These are phyloP conservation scores for Phialophora macrospora DNA, from an alignment of 2,329 filamentous ascomycete species.

Conservation along the genomic window DNA sequence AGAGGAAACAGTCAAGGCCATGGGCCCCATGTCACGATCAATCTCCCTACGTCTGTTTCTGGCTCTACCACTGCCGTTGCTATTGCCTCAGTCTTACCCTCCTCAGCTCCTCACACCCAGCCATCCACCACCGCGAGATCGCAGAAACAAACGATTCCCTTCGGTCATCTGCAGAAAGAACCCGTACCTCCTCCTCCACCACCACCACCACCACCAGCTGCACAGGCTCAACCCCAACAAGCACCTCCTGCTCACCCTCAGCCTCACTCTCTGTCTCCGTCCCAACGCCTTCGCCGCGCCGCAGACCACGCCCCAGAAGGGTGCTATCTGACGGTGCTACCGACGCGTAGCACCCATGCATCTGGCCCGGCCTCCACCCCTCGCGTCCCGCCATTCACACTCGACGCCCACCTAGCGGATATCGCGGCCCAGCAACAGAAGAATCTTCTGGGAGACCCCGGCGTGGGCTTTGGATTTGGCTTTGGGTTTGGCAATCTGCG, in stretches of 20 bases:
- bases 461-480: not conserved
- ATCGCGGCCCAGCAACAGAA: not conserved
- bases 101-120: not conserved
- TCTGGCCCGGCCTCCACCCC: too few species aligned
- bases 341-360: not conserved
- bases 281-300: not conserved
- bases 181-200: not conserved
- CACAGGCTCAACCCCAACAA: not conserved
- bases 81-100: not conserved
- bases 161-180: not conserved
- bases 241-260: not conserved
- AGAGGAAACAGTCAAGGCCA: not conserved
- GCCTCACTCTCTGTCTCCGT: not conserved
- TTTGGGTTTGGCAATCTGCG: not conserved
- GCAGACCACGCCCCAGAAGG: not conserved
- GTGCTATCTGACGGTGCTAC: not conserved
- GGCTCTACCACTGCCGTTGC: not conserved
- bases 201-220: not conserved
- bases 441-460: not conserved
- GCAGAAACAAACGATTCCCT: not conserved
- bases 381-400: not conserved
- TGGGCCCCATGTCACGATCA: not conserved
- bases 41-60: not conserved
- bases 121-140: not conserved
- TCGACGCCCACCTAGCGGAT: not conserved